Evolutionary conservation across 257 asterid genomes (phyloP).

Genomic region (Hygrophila difformis): DNA sequence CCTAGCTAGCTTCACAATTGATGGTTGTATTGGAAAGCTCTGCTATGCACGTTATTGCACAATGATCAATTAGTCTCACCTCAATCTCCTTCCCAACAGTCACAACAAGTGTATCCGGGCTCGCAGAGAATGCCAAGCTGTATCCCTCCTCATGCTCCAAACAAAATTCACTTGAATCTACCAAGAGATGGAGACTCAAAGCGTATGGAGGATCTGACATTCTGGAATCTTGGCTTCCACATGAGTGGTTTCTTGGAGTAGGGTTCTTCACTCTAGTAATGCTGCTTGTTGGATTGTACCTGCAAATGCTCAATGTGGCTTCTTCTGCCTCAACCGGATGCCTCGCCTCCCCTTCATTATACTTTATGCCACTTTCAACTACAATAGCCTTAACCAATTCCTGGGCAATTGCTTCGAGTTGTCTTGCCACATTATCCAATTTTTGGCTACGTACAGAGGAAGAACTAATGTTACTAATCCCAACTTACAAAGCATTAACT

Average conservation of each 20-base stretch:
- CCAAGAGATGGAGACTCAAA: constrained; percentile 37
- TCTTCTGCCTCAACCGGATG: constrained; percentile 19
- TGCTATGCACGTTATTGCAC: too few species aligned
- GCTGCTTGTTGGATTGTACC: constrained; percentile 33
- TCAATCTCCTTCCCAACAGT: constrained; percentile 34
- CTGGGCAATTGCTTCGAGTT: constrained; percentile 29
- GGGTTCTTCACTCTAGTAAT: constrained; percentile 9
- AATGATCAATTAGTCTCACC: constrained; percentile 23
- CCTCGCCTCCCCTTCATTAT: constrained; percentile 11
- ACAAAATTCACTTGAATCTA: constrained; percentile 27
- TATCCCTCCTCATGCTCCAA: constrained; percentile 11
- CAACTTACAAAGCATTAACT: not conserved
- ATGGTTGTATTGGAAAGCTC: too few species aligned
- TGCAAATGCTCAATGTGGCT: constrained; percentile 28
- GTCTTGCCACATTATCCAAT: constrained; percentile 21
- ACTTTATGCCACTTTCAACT: constrained; percentile 8
- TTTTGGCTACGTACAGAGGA: constrained; percentile 25
- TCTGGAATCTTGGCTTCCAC: constrained; percentile 6
- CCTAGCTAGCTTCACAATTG: too few species aligned
- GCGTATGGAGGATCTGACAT: constrained; percentile 27
- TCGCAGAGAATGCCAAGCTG: constrained; percentile 18
- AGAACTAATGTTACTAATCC: not conserved
- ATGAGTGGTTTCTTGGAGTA: constrained; percentile 13
- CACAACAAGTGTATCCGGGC: constrained; percentile 26
- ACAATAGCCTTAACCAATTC: constrained; percentile 29